Percentiles rank a stretch among this genome's conserved stretches.
These are phyloP conservation scores for Emericellopsis terricola DNA, from an alignment of 495 filamentous ascomycete genomes.

Conservation along the genomic window DNA sequence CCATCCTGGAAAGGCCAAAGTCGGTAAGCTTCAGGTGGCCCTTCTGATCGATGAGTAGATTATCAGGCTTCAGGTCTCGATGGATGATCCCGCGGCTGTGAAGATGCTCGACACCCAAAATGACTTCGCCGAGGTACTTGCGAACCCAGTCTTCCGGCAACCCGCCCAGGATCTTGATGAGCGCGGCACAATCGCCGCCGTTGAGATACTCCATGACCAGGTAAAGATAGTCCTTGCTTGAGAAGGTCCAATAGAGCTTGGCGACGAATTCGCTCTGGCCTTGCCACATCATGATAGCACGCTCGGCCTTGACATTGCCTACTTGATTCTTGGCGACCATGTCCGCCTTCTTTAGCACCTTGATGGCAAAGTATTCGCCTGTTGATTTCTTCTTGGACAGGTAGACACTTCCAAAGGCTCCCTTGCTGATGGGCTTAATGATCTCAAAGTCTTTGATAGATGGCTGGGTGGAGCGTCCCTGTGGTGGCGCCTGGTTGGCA, in stretches of 20 bases:
- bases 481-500: slow-evolving; percentile 49
- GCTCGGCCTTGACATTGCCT: slow-evolving; percentile 94
- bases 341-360: slow-evolving; percentile 94
- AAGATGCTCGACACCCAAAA: slow-evolving; percentile 87
- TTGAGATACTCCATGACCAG: slow-evolving; percentile 99
- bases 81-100: slow-evolving; percentile 91
- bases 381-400: slow-evolving; percentile 96
- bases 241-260: slow-evolving; percentile 98
- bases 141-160: slow-evolving; percentile 94
- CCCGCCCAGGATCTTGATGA: slow-evolving; percentile 83
- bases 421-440: slow-evolving; percentile 98
- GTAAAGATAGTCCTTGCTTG: slow-evolving; percentile 97
- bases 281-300: slow-evolving; percentile 99
- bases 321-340: slow-evolving; percentile 99
- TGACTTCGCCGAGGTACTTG: slow-evolving; percentile 90
- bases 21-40: slow-evolving; percentile 95
- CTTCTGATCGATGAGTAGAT: slow-evolving; percentile 90
- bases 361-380: slow-evolving; percentile 95
- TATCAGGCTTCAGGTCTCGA: slow-evolving; percentile 92
- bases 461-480: slow-evolving; percentile 62
- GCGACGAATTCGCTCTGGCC: slow-evolving; percentile 98
- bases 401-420: slow-evolving; percentile 95
- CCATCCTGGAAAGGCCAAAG: slow-evolving; percentile 95
- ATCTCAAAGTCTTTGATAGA: slow-evolving; percentile 99
- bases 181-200: slow-evolving; percentile 87